A percentile compares a stretch with the other conserved stretches of the same genome.
Evolutionary conservation across 805 yeast genomes (phyloP).

Genomic region (Metschnikowia picachoensis): DNA sequence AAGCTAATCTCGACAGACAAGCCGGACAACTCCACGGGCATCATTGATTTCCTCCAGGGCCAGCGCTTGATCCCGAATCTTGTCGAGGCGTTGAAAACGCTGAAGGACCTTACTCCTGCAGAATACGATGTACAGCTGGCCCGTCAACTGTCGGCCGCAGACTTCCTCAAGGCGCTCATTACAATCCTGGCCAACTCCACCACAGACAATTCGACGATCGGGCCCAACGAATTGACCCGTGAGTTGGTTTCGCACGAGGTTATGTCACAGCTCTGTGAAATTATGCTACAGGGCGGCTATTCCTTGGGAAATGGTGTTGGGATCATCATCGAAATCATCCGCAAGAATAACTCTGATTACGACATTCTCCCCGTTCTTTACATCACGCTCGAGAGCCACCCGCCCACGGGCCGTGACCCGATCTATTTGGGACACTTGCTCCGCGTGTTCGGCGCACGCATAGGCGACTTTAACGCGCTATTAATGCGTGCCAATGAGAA

Average conservation of each 20-base stretch:
- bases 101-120: constrained; percentile 18
- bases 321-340: constrained; percentile 42
- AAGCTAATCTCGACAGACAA: constrained; percentile 44
- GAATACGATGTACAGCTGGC: constrained; percentile 21
- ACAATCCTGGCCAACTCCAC: constrained; percentile 46
- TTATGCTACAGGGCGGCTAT: constrained; percentile 45
- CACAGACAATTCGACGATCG: constrained; percentile 43
- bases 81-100: constrained; percentile 29
- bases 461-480: constrained; percentile 35
- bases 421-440: constrained; percentile 43
- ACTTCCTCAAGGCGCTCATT: constrained; percentile 42
- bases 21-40: constrained; percentile 45
- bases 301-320: constrained; percentile 49
- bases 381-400: constrained; percentile 43
- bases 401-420: constrained; percentile 47
- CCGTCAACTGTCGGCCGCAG: constrained; percentile 42
- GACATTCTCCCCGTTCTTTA: constrained; percentile 43
- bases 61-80: constrained; percentile 36
- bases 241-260: constrained; percentile 38
- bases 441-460: constrained; percentile 36
- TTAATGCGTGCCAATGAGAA: constrained; percentile 23
- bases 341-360: constrained; percentile 45
- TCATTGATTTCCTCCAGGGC: constrained; percentile 41
- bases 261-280: constrained; percentile 33
- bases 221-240: constrained; percentile 45